phyloP scores from a whole-genome alignment of 805 yeast genomes.

The Maudiozyma bulderi region DNA sequence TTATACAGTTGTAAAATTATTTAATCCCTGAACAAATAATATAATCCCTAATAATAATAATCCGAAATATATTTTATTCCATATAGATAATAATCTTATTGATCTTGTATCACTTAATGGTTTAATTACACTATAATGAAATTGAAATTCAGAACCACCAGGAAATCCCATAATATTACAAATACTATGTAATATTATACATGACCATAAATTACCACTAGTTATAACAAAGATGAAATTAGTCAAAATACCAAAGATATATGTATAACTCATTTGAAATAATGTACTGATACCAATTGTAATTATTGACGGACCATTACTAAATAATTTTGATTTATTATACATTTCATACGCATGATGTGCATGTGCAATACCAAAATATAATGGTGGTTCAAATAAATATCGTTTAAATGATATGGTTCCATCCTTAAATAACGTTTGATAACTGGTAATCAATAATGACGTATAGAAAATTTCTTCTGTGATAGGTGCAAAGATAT shows the following conservation, averaged over 20 bases:
- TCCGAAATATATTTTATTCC: slow-evolving; percentile 20
- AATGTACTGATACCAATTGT: slow-evolving; percentile 14
- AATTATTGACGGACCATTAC: not conserved
- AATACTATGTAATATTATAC: slow-evolving; percentile 21
- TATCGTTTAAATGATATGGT: slow-evolving; percentile 6
- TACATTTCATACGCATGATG: slow-evolving; percentile 28
- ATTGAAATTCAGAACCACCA: slow-evolving; percentile 13
- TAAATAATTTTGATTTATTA: slow-evolving; percentile 9
- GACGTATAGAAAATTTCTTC: slow-evolving; percentile 29
- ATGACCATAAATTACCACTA: slow-evolving; percentile 24
- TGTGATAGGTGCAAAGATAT: slow-evolving; percentile 27
- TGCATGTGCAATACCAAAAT: slow-evolving; percentile 29
- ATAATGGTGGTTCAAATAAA: slow-evolving; percentile 20
- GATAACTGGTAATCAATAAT: slow-evolving; percentile 18
- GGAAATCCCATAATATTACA: slow-evolving; percentile 30
- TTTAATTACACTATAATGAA: slow-evolving; percentile 6
- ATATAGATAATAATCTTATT: slow-evolving; percentile 3
- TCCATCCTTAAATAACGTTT: slow-evolving; percentile 6
- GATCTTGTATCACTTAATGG: not conserved
- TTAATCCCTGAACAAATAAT: slow-evolving; percentile 7
- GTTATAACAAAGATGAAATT: slow-evolving; percentile 23
- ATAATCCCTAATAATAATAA: slow-evolving; percentile 15
- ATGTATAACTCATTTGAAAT: slow-evolving; percentile 24
- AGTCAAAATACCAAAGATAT: slow-evolving; percentile 26
- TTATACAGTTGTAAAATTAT: not conserved